Evolutionary conservation across 2,329 filamentous ascomycete genomes (phyloP).

Genomic region (Cercospora sp.): DNA sequence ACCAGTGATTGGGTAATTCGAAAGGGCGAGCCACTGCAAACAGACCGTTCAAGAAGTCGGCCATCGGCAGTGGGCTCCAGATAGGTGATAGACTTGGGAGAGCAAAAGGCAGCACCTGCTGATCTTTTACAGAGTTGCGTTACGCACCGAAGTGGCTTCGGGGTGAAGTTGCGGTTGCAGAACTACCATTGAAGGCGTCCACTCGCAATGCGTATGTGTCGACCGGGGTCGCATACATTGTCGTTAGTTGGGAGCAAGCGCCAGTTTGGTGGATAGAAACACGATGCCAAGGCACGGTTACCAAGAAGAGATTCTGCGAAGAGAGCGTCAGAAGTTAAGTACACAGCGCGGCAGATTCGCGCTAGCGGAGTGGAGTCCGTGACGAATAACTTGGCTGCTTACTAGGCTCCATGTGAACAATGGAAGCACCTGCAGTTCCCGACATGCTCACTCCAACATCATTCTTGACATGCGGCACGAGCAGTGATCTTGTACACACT

Average conservation of each 20-base stretch:
- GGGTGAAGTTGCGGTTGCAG: background rate
- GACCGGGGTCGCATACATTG: background rate
- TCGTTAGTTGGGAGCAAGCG: background rate
- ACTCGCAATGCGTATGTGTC: background rate
- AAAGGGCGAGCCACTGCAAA: background rate
- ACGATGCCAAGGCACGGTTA: background rate
- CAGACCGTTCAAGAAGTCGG: background rate
- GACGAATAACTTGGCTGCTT: background rate
- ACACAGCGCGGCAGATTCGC: background rate
- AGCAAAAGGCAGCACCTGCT: background rate
- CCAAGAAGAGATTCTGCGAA: background rate
- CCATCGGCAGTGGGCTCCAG: too few relatives aligned
- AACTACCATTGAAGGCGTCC: background rate
- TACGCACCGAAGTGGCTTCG: background rate
- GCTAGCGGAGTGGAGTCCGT: background rate
- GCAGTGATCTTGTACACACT: background rate
- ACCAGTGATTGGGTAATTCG: background rate
- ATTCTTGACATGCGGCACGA: background rate
- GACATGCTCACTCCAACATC: background rate
- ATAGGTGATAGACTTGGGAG: too few relatives aligned
- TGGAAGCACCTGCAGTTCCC: background rate
- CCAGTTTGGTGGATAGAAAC: background rate
- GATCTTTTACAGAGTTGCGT: background rate
- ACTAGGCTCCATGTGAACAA: background rate
- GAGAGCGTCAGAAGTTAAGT: background rate